Evolutionary conservation across 768 basidiomycete species (phyloP), one percentile per base, ranked within the genome.

Genomic region (Phallus indusiatus): DNA sequence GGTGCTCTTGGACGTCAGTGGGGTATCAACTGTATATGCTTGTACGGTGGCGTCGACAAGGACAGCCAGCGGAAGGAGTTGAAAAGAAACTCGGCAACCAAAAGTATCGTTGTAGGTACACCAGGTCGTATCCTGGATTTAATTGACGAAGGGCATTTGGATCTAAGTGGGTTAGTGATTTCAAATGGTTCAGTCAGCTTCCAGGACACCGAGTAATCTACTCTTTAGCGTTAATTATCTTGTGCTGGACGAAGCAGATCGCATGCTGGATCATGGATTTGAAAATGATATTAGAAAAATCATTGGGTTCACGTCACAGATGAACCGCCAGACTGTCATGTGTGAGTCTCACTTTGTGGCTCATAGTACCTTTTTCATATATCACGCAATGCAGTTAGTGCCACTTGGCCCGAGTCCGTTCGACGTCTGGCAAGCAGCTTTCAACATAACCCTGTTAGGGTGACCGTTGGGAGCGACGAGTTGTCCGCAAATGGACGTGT

Each of bases 201-300:
- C 22, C 56, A 20, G 14, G 16, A 35, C 47, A 28, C 34, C 18
- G 55, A 36, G 28, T 7, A 28, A 7, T 28, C 33, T 1, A 28
- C 49, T 37, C 17, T 53, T 5, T 62, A 92, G 89, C 28, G 93
- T 98, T 14, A 77, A 83, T 47, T 99, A 94, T 73, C 76, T 98
- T 20, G 95, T 97, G 10, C 75, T 99, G 61, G 96, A 99, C 68
- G 96, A 99, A 74, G 96, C 96, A 6, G 95, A 98, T 73, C 81
- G 95, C 54, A 97, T 97, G 95, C 77, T 99, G 53, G 96, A 98
- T 70, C 93, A 88, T 71, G 96, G 95, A 0, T 99, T 99, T 69
- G 96, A 99, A 70, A 96, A 98, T 66, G 96, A 97, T 69, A 96
- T 98, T 61, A 78, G 92, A 55, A 82, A 78, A 61, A 98, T 99